These are phyloP conservation scores for Podosphaera leucotricha DNA, from an alignment of 2,329 filamentous ascomycete species.

Conservation along the genomic window DNA sequence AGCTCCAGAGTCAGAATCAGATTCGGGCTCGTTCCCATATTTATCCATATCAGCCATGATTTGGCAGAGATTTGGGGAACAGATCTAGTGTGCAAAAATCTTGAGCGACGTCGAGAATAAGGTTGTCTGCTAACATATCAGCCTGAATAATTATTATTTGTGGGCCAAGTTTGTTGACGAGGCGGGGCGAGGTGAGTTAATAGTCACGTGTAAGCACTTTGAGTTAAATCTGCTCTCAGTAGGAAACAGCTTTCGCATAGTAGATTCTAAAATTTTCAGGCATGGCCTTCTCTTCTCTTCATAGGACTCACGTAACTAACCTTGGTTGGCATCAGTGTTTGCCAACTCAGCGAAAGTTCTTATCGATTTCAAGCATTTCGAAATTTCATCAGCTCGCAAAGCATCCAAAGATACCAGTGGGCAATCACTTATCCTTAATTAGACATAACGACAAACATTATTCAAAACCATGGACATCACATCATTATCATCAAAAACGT, in stretches of 20 bases:
- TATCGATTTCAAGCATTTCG: neutral
- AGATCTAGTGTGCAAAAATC: neutral
- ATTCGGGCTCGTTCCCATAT: constrained; percentile 49
- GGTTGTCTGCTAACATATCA: neutral
- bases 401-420: neutral
- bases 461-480: neutral
- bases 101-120: neutral
- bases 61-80: neutral
- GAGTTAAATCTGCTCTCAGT: neutral
- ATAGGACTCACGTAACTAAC: neutral
- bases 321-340: neutral
- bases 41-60: constrained; percentile 27
- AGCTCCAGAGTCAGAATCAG: constrained; percentile 31
- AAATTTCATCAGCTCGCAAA: neutral
- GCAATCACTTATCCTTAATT: neutral
- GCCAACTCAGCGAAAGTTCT: neutral
- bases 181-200: neutral
- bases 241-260: neutral
- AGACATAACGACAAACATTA: neutral
- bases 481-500: constrained; percentile 1
- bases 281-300: neutral
- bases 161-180: neutral
- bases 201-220: neutral
- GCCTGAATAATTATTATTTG: neutral
- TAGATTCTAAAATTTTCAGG: neutral